These are phyloP conservation scores for Boechera divaricarpa DNA, from an alignment of 345 rosid genomes.

Conservation along the genomic window DNA sequence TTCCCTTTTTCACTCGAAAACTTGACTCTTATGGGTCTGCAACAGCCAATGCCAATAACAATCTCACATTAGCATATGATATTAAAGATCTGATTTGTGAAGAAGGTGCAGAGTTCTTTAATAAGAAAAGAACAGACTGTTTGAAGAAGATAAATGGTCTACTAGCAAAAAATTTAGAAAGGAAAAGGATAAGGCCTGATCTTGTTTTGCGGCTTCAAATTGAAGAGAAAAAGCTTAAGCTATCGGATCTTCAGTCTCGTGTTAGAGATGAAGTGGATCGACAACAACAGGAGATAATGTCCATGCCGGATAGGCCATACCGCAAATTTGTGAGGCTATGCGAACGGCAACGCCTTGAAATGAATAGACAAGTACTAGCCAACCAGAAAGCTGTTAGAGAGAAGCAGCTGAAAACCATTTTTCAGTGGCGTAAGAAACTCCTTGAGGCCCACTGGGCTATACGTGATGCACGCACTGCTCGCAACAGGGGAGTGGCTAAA, in stretches of 20 bases:
- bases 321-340: constrained; percentile 96
- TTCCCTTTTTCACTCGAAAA: constrained; percentile 96
- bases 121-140: constrained; percentile 76
- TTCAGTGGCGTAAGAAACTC: constrained; percentile 99
- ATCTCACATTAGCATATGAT: constrained; percentile 82
- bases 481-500: constrained; percentile 98
- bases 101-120: constrained; percentile 85
- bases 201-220: constrained; percentile 97
- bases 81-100: constrained; percentile 90
- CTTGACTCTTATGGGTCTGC: constrained; percentile 85
- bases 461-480: constrained; percentile 98
- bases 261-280: constrained; percentile 92
- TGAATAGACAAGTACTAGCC: constrained; percentile 85
- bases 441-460: constrained; percentile 98
- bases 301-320: constrained; percentile 98
- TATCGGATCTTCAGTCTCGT: constrained; percentile 80
- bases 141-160: constrained; percentile 82
- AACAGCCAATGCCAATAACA: constrained; percentile 70
- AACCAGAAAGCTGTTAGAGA: constrained; percentile 87
- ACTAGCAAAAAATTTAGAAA: constrained; percentile 85
- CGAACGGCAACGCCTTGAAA: constrained; percentile 94
- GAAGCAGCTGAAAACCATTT: constrained; percentile 93
- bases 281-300: constrained; percentile 97
- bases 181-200: constrained; percentile 98
- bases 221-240: constrained; percentile 91